Conservation (phyloP, 257 asterid species). For the Handroanthus guayacan region DNA sequence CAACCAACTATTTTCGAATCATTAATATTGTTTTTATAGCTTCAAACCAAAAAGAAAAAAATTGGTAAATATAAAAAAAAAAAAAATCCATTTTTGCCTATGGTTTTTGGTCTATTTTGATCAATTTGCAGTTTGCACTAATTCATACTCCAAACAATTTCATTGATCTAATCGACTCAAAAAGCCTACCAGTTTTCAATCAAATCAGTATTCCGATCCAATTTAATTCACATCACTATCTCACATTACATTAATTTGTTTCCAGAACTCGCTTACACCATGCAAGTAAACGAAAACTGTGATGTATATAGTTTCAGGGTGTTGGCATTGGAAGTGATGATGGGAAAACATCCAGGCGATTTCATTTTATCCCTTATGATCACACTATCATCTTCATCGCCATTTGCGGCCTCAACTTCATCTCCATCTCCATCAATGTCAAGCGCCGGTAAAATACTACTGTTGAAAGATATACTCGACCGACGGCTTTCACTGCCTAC, state of each 20-base stretch:
- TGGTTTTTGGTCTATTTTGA: too few relatives aligned
- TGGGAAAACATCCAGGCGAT: constrained; percentile 54
- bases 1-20: too few relatives aligned
- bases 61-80: too few relatives aligned
- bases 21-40: too few relatives aligned
- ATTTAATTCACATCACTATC: too few relatives aligned
- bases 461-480: constrained; percentile 37
- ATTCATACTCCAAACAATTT: too few relatives aligned
- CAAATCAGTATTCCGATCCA: too few relatives aligned
- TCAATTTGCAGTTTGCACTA: too few relatives aligned
- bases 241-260: not conserved
- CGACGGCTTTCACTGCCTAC: constrained; percentile 36
- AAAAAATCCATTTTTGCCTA: too few relatives aligned
- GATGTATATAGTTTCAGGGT: constrained; percentile 50
- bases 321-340: constrained; percentile 41
- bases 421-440: not conserved
- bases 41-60: too few relatives aligned
- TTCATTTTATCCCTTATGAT: constrained; percentile 5
- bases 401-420: constrained; percentile 15
- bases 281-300: constrained; percentile 43
- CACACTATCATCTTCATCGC: not conserved
- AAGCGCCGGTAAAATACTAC: not conserved
- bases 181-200: too few relatives aligned
- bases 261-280: constrained; percentile 46
- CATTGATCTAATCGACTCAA: too few relatives aligned